Conservation (phyloP, 2,329 filamentous ascomycete species). For the Penicillium freii region DNA sequence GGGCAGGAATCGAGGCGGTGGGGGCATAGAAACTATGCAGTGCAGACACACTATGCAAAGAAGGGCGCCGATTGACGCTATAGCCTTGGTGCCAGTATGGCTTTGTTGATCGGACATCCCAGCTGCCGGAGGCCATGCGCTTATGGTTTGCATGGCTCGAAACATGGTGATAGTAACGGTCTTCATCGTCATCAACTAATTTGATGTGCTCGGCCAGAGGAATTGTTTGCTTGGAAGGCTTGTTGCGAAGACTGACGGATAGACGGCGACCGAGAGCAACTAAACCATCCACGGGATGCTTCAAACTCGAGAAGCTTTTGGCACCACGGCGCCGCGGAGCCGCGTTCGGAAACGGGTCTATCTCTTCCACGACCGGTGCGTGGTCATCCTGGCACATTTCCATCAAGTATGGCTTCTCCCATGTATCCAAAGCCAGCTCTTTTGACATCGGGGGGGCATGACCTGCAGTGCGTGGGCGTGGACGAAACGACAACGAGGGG, state of each 20-base stretch:
- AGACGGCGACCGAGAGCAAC: constrained; percentile 43
- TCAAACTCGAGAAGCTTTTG: constrained; percentile 45
- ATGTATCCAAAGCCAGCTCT: constrained; percentile 23
- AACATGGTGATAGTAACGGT: constrained; percentile 18
- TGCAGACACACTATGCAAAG: constrained; percentile 36
- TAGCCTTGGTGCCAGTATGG: constrained; percentile 30
- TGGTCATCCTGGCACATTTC: constrained; percentile 27
- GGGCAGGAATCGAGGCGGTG: constrained; percentile 27
- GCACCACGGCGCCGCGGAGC: constrained; percentile 34
- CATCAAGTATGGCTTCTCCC: constrained; percentile 23
- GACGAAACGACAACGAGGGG: constrained; percentile 39
- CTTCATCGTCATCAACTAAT: constrained; percentile 14
- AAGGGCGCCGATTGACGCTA: constrained; percentile 37
- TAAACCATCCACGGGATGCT: constrained; percentile 43
- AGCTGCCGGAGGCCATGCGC: constrained; percentile 23
- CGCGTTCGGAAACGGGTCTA: constrained; percentile 32
- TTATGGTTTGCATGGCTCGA: constrained; percentile 18
- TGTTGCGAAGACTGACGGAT: constrained; percentile 42
- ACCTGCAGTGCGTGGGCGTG: constrained; percentile 40
- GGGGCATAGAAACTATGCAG: constrained; percentile 36
- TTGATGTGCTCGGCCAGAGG: constrained; percentile 6
- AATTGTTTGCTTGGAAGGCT: constrained; percentile 33
- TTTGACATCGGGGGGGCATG: constrained; percentile 23
- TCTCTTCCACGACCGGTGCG: constrained; percentile 33
- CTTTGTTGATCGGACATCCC: constrained; percentile 21